A percentile compares a stretch with the other conserved stretches of the same genome.
Evolutionary conservation across 768 basidiomycete genomes (phyloP).

Genomic region (Russula sp.): DNA sequence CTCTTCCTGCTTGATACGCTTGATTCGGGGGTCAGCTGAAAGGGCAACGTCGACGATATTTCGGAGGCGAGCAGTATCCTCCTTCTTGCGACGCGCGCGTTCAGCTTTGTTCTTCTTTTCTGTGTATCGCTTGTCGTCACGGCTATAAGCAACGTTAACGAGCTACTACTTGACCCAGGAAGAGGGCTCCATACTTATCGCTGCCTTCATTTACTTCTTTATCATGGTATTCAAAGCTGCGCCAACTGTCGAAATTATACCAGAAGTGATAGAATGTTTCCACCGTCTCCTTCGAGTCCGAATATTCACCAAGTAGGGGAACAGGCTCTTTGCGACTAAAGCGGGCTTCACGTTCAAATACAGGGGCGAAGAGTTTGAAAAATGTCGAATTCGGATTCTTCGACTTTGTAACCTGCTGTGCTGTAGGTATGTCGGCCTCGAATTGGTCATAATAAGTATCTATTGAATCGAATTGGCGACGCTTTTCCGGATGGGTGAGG

Average conservation of each 20-base stretch:
- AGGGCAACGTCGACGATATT: constrained; percentile 81
- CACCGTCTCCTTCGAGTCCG: constrained; percentile 73
- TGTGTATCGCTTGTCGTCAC: constrained; percentile 97
- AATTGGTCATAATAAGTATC: constrained; percentile 69
- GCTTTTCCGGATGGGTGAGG: constrained; percentile 76
- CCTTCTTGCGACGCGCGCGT: constrained; percentile 93
- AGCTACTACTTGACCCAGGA: not conserved
- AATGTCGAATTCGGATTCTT: constrained; percentile 51
- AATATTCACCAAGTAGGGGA: constrained; percentile 63
- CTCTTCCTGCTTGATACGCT: constrained; percentile 92
- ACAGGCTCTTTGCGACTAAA: constrained; percentile 86
- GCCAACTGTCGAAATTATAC: constrained; percentile 99
- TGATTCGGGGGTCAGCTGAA: constrained; percentile 86
- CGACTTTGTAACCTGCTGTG: constrained; percentile 46
- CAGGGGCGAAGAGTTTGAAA: constrained; percentile 66
- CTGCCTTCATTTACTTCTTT: constrained; percentile 98
- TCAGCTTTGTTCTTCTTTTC: constrained; percentile 99
- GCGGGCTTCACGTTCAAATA: constrained; percentile 86
- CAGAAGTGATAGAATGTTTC: constrained; percentile 97
- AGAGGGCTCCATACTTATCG: constrained; percentile 57
- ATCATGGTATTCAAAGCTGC: constrained; percentile 95
- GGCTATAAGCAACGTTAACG: constrained; percentile 38
- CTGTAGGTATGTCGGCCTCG: constrained; percentile 72
- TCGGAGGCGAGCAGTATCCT: constrained; percentile 87
- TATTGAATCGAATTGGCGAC: constrained; percentile 94